Evolutionary conservation across 2,329 filamentous ascomycete genomes (phyloP), one percentile per base, ranked within the genome.

Genomic region (Penicillium sp.): DNA sequence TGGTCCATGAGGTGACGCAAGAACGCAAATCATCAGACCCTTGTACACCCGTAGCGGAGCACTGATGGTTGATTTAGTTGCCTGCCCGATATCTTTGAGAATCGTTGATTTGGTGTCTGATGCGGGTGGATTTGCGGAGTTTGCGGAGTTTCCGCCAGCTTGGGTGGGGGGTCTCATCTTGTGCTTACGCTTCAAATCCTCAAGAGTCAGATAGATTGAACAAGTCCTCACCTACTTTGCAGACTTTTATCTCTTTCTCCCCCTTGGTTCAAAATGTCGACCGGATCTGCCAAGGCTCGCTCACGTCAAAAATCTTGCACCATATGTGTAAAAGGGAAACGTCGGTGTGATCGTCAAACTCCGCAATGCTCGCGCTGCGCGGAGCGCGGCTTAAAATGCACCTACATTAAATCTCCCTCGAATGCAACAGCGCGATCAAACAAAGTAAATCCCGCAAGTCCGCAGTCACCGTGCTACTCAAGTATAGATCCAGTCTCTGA

Each of bases 261-360:
- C 34, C 26, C n/a, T 27, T 43, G 12, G 34, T 27, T 3, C 29
- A n/a, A 40, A 18, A 53, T 53, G 51, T 34, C 46, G 35, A 25
- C 27, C 34, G 35, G 13, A 33, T 27, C 36, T 11, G 7, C 34
- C 13, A 9, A 24, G 35, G 9, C 24, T 13, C 49, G 49, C 8
- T 54, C 51, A n/a, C 46, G 49, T 9, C 52, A 54, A 8, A 54
- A 54, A 28, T 54, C 49, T 2, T 54, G 52, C 13, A 35, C 49
- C 13, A 43, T 42, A 29, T 54, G 52, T 32, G 49, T 45, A n/a
- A 44, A 47, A 24, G 52, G 49, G 5, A 52, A 54, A 28, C 45
- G 52, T 36, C 52, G 47, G 12, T 54, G 52, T 26, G 48, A 48
- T 42, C 52, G 52, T 3, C 49, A 52, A 48, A 50, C 42, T 39